phyloP scores from a whole-genome alignment of 1,139 yeast species.

The Lodderomyces metapsilosis region DNA sequence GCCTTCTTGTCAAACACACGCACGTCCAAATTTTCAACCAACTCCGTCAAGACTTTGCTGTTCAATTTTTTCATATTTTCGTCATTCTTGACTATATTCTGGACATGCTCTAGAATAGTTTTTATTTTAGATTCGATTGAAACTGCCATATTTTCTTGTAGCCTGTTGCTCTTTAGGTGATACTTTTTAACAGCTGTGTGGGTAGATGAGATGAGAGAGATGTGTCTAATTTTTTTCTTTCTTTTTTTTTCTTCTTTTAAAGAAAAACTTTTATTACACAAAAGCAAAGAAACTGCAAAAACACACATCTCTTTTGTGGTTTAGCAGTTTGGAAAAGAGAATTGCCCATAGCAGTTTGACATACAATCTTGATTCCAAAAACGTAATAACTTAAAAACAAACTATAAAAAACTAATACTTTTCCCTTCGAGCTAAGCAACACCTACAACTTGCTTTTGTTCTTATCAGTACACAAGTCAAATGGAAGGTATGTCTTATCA shows the following conservation, averaged over 20 bases:
- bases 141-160: not conserved
- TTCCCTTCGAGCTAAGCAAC: too few species aligned
- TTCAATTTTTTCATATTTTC: not conserved
- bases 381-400: too few species aligned
- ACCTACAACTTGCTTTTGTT: not conserved
- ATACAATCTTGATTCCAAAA: too few species aligned
- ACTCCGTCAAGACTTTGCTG: constrained; percentile 9
- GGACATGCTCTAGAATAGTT: not conserved
- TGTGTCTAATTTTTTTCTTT: too few species aligned
- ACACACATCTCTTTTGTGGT: too few species aligned
- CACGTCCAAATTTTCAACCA: not conserved
- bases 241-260: too few species aligned
- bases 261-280: not conserved
- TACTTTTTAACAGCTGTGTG: not conserved
- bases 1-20: constrained; percentile 1
- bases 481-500: not conserved
- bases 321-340: too few species aligned
- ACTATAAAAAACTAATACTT: too few species aligned
- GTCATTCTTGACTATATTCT: constrained; percentile 2
- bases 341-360: too few species aligned
- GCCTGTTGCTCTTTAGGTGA: not conserved
- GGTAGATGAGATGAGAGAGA: not conserved
- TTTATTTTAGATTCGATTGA: not conserved
- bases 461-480: not conserved
- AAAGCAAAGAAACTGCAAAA: not conserved